These are phyloP conservation scores for Fusarium sp. DNA, from an alignment of 2,329 filamentous ascomycete genomes.

Conservation along the genomic window DNA sequence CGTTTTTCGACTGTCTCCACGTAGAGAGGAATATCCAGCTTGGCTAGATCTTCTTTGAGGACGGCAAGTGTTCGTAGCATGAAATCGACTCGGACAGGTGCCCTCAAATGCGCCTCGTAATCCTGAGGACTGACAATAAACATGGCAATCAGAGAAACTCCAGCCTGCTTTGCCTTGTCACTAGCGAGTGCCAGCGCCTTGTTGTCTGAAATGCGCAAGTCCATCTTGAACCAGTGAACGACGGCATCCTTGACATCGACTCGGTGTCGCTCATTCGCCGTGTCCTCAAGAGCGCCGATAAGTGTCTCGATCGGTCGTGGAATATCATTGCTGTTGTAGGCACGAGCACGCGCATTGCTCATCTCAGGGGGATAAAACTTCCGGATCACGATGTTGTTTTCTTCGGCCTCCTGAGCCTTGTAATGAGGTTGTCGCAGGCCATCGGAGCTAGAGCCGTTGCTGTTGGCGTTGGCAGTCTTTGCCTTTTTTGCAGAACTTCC, in stretches of 20 bases:
- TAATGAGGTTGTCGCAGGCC: conserved; percentile 60
- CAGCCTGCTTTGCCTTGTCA: conserved; percentile 71
- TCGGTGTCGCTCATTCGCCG: conserved; percentile 62
- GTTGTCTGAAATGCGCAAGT: conserved; percentile 81
- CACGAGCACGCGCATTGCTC: conserved; percentile 79
- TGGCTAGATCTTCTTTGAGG: conserved; percentile 73
- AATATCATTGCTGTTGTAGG: conserved; percentile 78
- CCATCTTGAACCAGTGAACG: conserved; percentile 92
- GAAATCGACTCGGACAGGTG: conserved; percentile 82
- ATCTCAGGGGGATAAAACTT: conserved; percentile 90
- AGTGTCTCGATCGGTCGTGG: conserved; percentile 80
- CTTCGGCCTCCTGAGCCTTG: conserved; percentile 58
- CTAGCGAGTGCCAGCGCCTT: conserved; percentile 75
- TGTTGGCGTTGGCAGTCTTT: conserved; percentile 45
- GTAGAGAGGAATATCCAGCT: conserved; percentile 81
- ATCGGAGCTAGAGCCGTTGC: conserved; percentile 37
- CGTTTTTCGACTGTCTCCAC: conserved; percentile 78
- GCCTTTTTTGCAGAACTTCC: conserved; percentile 47
- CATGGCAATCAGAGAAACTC: conserved; percentile 78
- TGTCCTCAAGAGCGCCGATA: conserved; percentile 69
- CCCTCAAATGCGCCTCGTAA: conserved; percentile 81
- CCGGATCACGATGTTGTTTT: conserved; percentile 73
- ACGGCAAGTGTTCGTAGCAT: conserved; percentile 77
- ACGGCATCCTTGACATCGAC: conserved; percentile 71
- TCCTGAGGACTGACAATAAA: conserved; percentile 88